Base-by-base conservation (phyloP, 2,329 filamentous ascomycete species). In the Mycocentrospora acerina region DNA sequence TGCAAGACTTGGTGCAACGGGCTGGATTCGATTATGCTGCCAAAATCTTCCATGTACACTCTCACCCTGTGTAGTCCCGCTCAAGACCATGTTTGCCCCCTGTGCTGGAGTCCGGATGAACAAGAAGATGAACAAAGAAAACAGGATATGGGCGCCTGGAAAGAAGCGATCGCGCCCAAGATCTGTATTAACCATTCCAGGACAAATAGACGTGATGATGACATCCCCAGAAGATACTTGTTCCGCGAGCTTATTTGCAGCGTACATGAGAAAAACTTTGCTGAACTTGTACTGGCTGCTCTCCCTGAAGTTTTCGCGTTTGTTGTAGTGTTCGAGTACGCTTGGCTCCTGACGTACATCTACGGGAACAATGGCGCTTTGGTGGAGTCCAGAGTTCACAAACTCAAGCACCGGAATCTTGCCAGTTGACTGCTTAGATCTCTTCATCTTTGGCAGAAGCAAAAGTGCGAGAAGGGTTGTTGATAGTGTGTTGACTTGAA, bases 401-500 rank as follows among this genome's bases (percentile, higher is more conserved):
- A 66, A 60, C 22, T 66, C 59, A 4, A 67, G 51, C 2, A 66
- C 41, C 4, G 62, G 53, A 4, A 40, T 60, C 24, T 48, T 57
- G 13, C 48, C 48, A 8, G 48, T 53, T 16, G 35, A 15, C 9
- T 44, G 39, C 29, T 52, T 58, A 1, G 62, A 58, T 18, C 48
- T 44, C 39, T 58, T 62, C 19, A 70, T 46, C 29, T 65, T 64
- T 3, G 68, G 68, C 16, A 71, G 60, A 9, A 84, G 65, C 2
- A 81, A 56, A 3, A 81, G 46, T 1, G 69, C 76, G 6, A 84
- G 61, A 1, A 82, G 65, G 6, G 72, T 68, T 1, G 78, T 83
- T 2, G 78, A 79, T 2, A 83, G 61, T 1, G 74, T 69, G 52
- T 83, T 82, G 47, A 81, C 75, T 55, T 83, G 79, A 9, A 83